Base-by-base conservation (phyloP, 352 stramenopile genomes). In the Globisporangium alternatum region DNA sequence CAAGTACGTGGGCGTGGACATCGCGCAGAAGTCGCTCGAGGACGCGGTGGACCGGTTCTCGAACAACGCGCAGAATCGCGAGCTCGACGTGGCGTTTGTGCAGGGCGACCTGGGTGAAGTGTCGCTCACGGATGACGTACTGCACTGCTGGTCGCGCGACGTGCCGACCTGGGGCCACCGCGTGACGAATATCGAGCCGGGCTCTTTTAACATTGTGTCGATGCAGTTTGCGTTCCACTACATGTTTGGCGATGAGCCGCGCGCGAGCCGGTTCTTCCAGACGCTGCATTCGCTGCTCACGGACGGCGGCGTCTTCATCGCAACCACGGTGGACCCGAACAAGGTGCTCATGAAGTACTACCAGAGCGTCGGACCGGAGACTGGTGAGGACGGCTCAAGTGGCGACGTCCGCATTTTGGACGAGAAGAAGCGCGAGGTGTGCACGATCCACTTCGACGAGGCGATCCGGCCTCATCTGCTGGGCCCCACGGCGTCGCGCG, bases 201-300 rank as follows among this genome's bases (percentile, higher is more conserved):
- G 64, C 2, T 63, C 77, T 21, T 99, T 99, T 74, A 92, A 99
- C 74, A 86, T 99, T 21, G 92, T 98, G n/a, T 98, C 88, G 49
- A 98, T 99, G 72, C 97, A 99, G 81, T 99, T 99, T 77, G 97
- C 97, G 13, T 98, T 99, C 68, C 97, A 99, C 77, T 99, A 99
- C 85, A 99, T 99, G 97, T 99, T 99, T 84, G 88, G 92, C 35
- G 95, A 97, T 17, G 79, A 89, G 37, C 74, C 94, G 66, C 85
- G 96, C 19, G 96, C 97, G 2, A 74, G 77, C 37, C 77, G 86
- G 22, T 99, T 99, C 68, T 98, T 99, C 70, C 77, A 86, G 44
- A 98, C 96, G 43, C 87, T 99, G 7, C 92, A 93, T 61, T 74
- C 89, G 43, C 70, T 98, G 53, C 78, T 99, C 28, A 80, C 87